phyloP scores from a whole-genome alignment of 176 grass and related monocot species.

The Secale cereale region DNA sequence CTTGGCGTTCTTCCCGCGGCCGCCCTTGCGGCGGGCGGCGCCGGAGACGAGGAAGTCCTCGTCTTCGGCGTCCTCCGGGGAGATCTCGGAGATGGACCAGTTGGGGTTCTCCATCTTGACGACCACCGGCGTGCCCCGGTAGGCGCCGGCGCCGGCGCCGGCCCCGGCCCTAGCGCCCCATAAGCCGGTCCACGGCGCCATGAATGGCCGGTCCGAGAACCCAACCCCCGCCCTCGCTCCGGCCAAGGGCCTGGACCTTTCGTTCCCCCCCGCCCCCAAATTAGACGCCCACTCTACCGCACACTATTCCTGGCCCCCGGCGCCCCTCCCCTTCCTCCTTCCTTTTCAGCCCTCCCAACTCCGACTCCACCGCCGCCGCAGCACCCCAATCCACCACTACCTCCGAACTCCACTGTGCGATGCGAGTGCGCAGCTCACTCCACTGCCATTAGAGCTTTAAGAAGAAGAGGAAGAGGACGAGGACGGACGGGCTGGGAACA shows the following conservation, averaged over 20 bases:
- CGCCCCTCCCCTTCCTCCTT: background rate
- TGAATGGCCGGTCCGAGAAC: slow-evolving; percentile 46
- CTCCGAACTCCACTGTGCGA: background rate
- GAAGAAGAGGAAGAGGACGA: background rate
- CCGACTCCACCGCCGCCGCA: background rate
- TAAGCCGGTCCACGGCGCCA: slow-evolving; percentile 74
- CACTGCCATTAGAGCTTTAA: slow-evolving; percentile 25
- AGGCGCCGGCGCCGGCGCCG: slow-evolving; percentile 56
- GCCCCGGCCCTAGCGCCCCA: slow-evolving; percentile 57
- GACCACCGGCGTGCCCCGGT: slow-evolving; percentile 96
- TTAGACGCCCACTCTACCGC: slow-evolving; percentile 27
- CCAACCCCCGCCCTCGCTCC: background rate
- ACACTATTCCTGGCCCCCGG: slow-evolving; percentile 33
- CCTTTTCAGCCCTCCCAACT: background rate
- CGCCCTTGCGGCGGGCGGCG: slow-evolving; percentile 39
- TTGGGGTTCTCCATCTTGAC: slow-evolving; percentile 99
- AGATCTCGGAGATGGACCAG: slow-evolving; percentile 98
- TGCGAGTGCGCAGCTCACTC: slow-evolving; percentile 7
- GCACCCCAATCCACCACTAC: background rate
- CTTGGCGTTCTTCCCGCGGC: slow-evolving; percentile 85
- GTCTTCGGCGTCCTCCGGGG: slow-evolving; percentile 72
- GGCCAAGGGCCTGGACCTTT: slow-evolving; percentile 22
- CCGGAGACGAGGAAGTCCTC: slow-evolving; percentile 36
- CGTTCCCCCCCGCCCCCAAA: slow-evolving; percentile 24
- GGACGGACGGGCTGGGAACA: slow-evolving; percentile 43